Evolutionary conservation across 2,329 filamentous ascomycete genomes (phyloP).

Genomic region (Dothideomycetidae sp.): DNA sequence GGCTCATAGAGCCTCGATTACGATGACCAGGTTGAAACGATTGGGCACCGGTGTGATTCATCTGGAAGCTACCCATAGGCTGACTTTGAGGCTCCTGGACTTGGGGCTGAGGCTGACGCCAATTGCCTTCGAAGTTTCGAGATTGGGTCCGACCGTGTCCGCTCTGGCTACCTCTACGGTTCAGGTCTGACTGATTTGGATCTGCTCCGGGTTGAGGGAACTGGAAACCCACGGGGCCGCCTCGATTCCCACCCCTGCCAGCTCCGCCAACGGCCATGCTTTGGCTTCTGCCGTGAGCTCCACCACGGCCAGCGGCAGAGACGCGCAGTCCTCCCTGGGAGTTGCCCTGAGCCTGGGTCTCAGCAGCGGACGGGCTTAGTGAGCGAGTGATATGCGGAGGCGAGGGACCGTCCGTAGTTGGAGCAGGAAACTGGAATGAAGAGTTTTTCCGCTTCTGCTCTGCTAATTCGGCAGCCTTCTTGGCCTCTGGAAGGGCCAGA

Average conservation of each 20-base stretch:
- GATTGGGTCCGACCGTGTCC: slow-evolving; percentile 73
- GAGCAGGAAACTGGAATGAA: slow-evolving; percentile 85
- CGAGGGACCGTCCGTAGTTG: slow-evolving; percentile 44
- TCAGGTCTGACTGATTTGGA: slow-evolving; percentile 45
- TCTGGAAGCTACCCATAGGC: slow-evolving; percentile 49
- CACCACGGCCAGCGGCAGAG: slow-evolving; percentile 25
- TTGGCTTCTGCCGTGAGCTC: slow-evolving; percentile 58
- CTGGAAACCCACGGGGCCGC: slow-evolving; percentile 55
- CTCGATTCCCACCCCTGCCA: slow-evolving; percentile 50
- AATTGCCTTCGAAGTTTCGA: slow-evolving; percentile 95
- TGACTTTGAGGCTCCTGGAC: slow-evolving; percentile 31
- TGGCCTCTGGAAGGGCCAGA: slow-evolving; percentile 83
- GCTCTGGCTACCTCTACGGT: slow-evolving; percentile 56
- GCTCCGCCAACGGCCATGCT: slow-evolving; percentile 62
- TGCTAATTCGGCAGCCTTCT: slow-evolving; percentile 90
- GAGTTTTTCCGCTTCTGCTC: slow-evolving; percentile 93
- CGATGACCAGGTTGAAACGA: slow-evolving; percentile 90
- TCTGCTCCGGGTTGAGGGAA: slow-evolving; percentile 47
- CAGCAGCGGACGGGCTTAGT: slow-evolving; percentile 33
- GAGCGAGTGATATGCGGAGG: slow-evolving; percentile 37
- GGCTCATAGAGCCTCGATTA: slow-evolving; percentile 67
- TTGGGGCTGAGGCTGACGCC: slow-evolving; percentile 65
- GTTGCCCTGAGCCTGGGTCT: slow-evolving; percentile 11
- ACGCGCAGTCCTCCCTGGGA: slow-evolving; percentile 18
- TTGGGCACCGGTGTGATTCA: slow-evolving; percentile 54